Conservation (phyloP, 805 yeast genomes). For the Millerago galiae region DNA sequence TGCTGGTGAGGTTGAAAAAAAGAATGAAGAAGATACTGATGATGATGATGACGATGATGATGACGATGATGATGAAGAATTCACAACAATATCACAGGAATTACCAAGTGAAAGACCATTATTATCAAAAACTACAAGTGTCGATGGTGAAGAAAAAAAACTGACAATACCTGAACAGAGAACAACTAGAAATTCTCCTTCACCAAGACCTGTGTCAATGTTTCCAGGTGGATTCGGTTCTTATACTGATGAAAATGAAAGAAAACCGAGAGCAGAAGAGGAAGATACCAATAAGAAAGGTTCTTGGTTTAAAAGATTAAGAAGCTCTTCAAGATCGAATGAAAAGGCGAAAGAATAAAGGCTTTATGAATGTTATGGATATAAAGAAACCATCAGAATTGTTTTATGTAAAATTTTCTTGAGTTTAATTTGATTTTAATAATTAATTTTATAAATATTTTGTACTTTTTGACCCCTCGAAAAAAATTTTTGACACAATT, state of each 20-base stretch:
- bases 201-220: constrained; percentile 17
- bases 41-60: not conserved
- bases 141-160: not conserved
- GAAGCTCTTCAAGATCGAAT: constrained; percentile 29
- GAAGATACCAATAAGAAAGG: constrained; percentile 26
- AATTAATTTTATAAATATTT: no score
- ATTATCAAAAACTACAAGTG: constrained; percentile 3
- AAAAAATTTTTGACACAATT: no score
- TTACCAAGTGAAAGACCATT: constrained; percentile 2
- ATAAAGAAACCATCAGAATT: no score
- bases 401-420: no score
- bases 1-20: not conserved
- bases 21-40: not conserved
- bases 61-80: not conserved
- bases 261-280: constrained; percentile 20
- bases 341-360: not conserved
- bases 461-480: no score
- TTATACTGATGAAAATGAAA: constrained; percentile 17
- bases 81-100: not conserved
- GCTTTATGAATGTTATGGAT: not conserved
- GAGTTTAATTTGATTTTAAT: no score
- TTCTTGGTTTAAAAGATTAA: constrained; percentile 41
- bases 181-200: not conserved
- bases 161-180: not conserved
- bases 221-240: constrained; percentile 14